These are phyloP conservation scores for Zygotorulaspora danielsina DNA, from an alignment of 805 yeast genomes.

Conservation along the genomic window DNA sequence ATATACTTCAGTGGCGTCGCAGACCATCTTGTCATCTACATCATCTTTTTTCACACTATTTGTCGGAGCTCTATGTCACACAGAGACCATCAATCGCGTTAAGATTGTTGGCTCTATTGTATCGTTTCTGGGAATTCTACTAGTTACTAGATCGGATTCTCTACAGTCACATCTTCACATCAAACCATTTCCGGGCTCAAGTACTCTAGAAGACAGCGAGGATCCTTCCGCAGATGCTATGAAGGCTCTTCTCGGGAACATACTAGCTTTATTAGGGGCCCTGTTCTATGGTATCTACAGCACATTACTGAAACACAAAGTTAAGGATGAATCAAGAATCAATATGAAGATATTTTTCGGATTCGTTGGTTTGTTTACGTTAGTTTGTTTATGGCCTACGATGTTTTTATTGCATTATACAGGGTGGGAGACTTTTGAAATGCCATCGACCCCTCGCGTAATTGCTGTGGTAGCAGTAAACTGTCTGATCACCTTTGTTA, in stretches of 20 bases:
- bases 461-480: slow-evolving; percentile 56
- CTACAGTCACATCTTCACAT: slow-evolving; percentile 4
- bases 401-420: slow-evolving; percentile 57
- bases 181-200: slow-evolving; percentile 13
- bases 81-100: slow-evolving; percentile 61
- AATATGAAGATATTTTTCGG: slow-evolving; percentile 91
- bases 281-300: slow-evolving; percentile 89
- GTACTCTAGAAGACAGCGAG: slow-evolving; percentile 19
- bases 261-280: slow-evolving; percentile 79
- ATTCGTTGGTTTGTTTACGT: slow-evolving; percentile 83
- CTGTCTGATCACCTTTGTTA: slow-evolving; percentile 72
- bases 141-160: slow-evolving; percentile 70
- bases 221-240: slow-evolving; percentile 22
- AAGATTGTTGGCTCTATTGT: slow-evolving; percentile 68
- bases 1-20: slow-evolving; percentile 90
- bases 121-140: slow-evolving; percentile 71
- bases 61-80: slow-evolving; percentile 66
- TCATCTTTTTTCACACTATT: slow-evolving; percentile 88
- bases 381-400: slow-evolving; percentile 77
- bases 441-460: slow-evolving; percentile 56
- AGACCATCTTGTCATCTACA: slow-evolving; percentile 88
- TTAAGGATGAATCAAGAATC: slow-evolving; percentile 67
- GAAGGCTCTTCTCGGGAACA: slow-evolving; percentile 59
- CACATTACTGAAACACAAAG: slow-evolving; percentile 68
- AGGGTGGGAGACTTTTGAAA: slow-evolving; percentile 65